Evolutionary conservation across 495 filamentous ascomycete species (phyloP), one percentile per base, ranked within the genome.

Genomic region (Emericellopsis terricola): DNA sequence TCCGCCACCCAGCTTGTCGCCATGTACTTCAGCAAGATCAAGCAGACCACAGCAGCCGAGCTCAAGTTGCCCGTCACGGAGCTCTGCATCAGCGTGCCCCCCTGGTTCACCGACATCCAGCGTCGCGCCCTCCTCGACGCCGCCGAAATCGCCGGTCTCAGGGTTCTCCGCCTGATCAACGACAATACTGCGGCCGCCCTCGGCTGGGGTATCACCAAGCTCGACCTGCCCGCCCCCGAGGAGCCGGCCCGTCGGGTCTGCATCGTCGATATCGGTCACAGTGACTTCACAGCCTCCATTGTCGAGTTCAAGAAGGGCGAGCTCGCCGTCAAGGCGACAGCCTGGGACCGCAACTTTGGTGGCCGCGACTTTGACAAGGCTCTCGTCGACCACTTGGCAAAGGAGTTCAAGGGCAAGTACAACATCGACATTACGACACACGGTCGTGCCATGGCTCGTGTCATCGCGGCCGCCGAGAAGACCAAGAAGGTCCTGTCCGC

Each of bases 271-370:
- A 86, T 99, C 41, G 89, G 89, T 37, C 78, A 94, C 68, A 84
- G 76, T 64, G 86, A 92, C 64, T 94, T 91, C 62, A 86, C 83
- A 28, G 78, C 71, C 62, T 81, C 85, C 24, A 75, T 99, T 44
- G 86, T 94, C 38, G 85, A 94, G 62, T 96, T 94, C 65, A 78
- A 69, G 55, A 99, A 96, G 70, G 91, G 91, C 43, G 91, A 96
- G 66, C 68, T 99, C 36, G 71, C 78, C 37, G 85, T 99, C 55
- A 80, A 89, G 69, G 65, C 82, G 15, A 93, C 85, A n/a, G 73
- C 86, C 16, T 94, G 66, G 43, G 89, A 99, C 54, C 77, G 87
- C 40, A 87, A 96, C 62, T 92, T 99, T 48, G 89, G 89, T 67
- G 89, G 89, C 38, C 84, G 89, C 43, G 77, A 96, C 64, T 91